These are phyloP conservation scores for Tylopilus intermedius DNA, from an alignment of 768 basidiomycete genomes.

Conservation along the genomic window DNA sequence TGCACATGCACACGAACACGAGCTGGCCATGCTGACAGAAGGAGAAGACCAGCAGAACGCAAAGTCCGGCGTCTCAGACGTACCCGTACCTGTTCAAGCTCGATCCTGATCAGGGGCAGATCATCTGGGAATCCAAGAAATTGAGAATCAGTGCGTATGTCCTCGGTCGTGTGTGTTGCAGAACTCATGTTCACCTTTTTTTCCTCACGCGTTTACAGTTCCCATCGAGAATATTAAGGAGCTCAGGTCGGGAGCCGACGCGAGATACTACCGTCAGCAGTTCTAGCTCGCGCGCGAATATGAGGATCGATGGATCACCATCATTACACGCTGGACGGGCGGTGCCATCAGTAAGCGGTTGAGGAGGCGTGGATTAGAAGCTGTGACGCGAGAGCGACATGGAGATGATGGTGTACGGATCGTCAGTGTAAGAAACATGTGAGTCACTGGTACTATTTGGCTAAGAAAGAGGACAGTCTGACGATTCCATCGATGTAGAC, in stretches of 20 bases:
- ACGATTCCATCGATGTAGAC: slow-evolving; percentile 49
- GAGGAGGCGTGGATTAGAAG: slow-evolving; percentile 67
- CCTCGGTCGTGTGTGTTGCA: not conserved
- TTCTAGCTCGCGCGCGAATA: slow-evolving; percentile 59
- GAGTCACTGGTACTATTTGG: slow-evolving; percentile 13
- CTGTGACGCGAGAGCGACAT: slow-evolving; percentile 75
- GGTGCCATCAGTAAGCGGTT: slow-evolving; percentile 60
- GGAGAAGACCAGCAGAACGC: not conserved
- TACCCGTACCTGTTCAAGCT: slow-evolving; percentile 68
- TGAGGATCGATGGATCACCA: slow-evolving; percentile 77
- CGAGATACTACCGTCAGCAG: slow-evolving; percentile 65
- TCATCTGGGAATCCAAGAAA: slow-evolving; percentile 73
- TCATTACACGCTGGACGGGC: slow-evolving; percentile 75
- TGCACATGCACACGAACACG: not conserved
- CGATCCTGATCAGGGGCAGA: slow-evolving; percentile 76
- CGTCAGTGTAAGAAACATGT: slow-evolving; percentile 88
- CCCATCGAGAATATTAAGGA: slow-evolving; percentile 85
- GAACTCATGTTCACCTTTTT: not conserved
- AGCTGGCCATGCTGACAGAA: slow-evolving; percentile 2
- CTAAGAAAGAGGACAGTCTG: slow-evolving; percentile 21
- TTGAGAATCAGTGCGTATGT: slow-evolving; percentile 53
- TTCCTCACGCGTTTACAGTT: slow-evolving; percentile 42
- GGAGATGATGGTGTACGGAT: slow-evolving; percentile 82
- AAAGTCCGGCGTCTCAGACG: slow-evolving; percentile 28
- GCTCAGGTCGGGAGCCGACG: slow-evolving; percentile 68